phyloP scores from a whole-genome alignment of 1,284 basidiomycete species.

The Ceratobasidium sp. region DNA sequence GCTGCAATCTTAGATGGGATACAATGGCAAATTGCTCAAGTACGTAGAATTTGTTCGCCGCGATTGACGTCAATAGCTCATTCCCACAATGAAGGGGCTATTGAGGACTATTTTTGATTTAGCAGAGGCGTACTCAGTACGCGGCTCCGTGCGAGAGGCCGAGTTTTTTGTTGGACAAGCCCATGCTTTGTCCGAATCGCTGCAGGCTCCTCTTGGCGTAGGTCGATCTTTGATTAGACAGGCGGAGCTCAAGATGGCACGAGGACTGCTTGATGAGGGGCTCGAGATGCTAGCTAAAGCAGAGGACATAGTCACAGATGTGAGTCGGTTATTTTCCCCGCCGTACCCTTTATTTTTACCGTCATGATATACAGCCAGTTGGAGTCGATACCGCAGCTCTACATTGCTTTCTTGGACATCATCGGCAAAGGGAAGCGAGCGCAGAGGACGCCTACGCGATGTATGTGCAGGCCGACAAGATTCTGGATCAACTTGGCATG shows the following conservation, averaged over 20 bases:
- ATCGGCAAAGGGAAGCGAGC: conserved; percentile 62
- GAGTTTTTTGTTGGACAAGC: conserved; percentile 86
- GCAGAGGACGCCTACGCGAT: conserved; percentile 65
- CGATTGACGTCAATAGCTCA: background rate
- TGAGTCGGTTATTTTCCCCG: conserved; percentile 48
- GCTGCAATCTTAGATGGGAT: conserved; percentile 66
- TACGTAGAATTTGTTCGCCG: conserved; percentile 46
- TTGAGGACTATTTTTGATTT: conserved; percentile 76
- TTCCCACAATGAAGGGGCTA: conserved; percentile 61
- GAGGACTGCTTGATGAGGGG: conserved; percentile 71
- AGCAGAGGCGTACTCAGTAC: conserved; percentile 70
- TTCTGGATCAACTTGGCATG: conserved; percentile 64
- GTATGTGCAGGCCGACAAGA: conserved; percentile 55
- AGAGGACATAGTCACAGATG: conserved; percentile 54
- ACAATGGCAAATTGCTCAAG: conserved; percentile 82
- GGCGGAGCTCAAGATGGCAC: conserved; percentile 77
- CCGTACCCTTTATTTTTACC: background rate
- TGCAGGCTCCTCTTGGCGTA: conserved; percentile 75
- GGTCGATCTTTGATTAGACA: conserved; percentile 76
- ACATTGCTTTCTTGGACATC: conserved; percentile 69
- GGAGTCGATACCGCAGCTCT: conserved; percentile 74
- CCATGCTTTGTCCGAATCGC: conserved; percentile 72
- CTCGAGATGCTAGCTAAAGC: conserved; percentile 69
- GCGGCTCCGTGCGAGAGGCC: conserved; percentile 85
- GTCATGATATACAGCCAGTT: conserved; percentile 52